A percentile compares a stretch with the other conserved stretches of the same genome.
Evolutionary conservation across 768 basidiomycete genomes (phyloP).

Genomic region (Dentipellis sp.): DNA sequence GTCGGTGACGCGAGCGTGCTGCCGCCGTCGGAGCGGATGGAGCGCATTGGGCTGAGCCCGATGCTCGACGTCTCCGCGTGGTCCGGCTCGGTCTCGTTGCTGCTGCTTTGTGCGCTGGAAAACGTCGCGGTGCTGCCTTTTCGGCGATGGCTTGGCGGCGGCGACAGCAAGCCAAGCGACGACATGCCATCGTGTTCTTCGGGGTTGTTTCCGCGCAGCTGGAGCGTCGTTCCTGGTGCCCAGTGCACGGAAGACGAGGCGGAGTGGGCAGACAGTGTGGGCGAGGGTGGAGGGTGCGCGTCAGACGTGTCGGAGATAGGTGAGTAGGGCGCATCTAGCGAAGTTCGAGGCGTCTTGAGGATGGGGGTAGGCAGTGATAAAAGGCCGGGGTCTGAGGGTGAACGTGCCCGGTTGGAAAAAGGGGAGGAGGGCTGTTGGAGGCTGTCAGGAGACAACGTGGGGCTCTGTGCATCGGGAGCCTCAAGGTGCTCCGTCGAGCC

Average conservation of each 20-base stretch:
- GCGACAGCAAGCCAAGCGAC: constrained; percentile 41
- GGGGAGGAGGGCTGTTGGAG: neutral
- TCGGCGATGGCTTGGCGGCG: constrained; percentile 36
- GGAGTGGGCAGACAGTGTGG: constrained; percentile 50
- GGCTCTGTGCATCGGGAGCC: neutral
- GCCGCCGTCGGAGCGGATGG: constrained; percentile 24
- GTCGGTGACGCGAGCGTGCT: constrained; percentile 28
- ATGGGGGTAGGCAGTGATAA: constrained; percentile 9
- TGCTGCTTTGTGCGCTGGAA: constrained; percentile 33
- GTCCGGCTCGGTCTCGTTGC: constrained; percentile 33
- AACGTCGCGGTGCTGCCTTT: constrained; percentile 52
- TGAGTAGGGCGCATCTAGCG: constrained; percentile 23
- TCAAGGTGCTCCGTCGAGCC: constrained; percentile 6
- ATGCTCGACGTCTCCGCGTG: constrained; percentile 12
- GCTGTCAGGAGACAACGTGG: neutral
- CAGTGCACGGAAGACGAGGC: constrained; percentile 47
- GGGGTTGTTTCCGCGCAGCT: constrained; percentile 62
- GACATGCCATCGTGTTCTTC: constrained; percentile 43
- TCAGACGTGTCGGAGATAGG: constrained; percentile 26
- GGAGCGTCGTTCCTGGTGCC: constrained; percentile 31
- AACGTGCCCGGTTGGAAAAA: neutral
- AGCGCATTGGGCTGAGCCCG: constrained; percentile 10
- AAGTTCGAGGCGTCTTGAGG: constrained; percentile 15
- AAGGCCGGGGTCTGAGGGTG: constrained; percentile 4
- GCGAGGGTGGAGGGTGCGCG: constrained; percentile 54